These are phyloP conservation scores for Kodamaea derodonti DNA, from an alignment of 1,139 yeast species.

Conservation along the genomic window DNA sequence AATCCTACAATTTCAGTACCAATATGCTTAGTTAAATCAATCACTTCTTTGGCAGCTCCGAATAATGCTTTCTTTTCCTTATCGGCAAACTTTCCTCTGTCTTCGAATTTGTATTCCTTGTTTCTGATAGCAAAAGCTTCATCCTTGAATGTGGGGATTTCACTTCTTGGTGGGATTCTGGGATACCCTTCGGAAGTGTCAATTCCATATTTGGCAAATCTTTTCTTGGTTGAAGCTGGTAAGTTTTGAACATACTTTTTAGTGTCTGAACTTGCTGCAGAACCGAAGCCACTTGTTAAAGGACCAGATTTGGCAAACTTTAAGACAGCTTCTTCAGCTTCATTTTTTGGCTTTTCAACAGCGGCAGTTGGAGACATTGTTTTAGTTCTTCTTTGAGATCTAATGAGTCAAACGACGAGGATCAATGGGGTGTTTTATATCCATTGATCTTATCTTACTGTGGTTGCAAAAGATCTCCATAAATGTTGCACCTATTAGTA, in stretches of 20 bases:
- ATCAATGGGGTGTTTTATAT: too few relatives aligned
- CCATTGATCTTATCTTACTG: too few relatives aligned
- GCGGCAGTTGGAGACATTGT: conserved; percentile 1
- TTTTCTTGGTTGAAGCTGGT: conserved; percentile 12
- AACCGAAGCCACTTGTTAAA: conserved; percentile 15
- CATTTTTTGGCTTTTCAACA: conserved; percentile 7
- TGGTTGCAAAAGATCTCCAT: too few relatives aligned
- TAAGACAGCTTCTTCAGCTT: conserved; percentile 12
- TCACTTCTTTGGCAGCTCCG: conserved; percentile 17
- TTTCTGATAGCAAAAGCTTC: conserved; percentile 14
- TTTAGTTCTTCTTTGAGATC: too few relatives aligned
- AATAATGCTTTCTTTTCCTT: conserved; percentile 18
- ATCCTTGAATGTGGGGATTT: conserved; percentile 14
- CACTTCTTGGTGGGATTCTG: conserved; percentile 9
- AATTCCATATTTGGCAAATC: conserved; percentile 13
- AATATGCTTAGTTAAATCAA: conserved; percentile 15
- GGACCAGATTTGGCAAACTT: conserved; percentile 15
- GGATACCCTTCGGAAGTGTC: conserved; percentile 16
- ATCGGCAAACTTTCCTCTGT: conserved; percentile 16
- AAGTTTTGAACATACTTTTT: too few relatives aligned
- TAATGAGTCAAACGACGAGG: too few relatives aligned
- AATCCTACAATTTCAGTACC: conserved; percentile 18
- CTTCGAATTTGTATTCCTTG: conserved; percentile 14
- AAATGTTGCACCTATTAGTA: too few relatives aligned
- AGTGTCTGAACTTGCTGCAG: too few relatives aligned